Evolutionary conservation across 495 filamentous ascomycete genomes (phyloP), one percentile per base, ranked within the genome.

Genomic region (Talaromyces wortmannii): DNA sequence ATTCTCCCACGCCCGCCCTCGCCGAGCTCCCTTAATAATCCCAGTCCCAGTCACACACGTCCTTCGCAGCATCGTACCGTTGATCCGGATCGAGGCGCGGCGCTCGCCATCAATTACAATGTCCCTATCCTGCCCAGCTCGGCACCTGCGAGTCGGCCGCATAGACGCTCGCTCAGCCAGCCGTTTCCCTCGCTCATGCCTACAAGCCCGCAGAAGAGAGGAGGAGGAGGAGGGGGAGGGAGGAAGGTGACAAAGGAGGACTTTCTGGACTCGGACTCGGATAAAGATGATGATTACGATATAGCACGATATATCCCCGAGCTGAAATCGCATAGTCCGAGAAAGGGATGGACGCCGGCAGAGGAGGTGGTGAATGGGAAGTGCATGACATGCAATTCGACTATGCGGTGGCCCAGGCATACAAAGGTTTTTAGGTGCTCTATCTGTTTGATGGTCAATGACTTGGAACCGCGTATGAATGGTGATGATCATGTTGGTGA

Each of bases 401-500:
- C 83, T 43, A 83, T 96, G 48, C 83, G 85, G 48, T 96, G 91
- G 89, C 91, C 92, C n/a, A 80, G 78, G 56, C 77, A 85, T 54
- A 65, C 92, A 59, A 78, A 80, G 29, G 77, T 86, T 44, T 96
- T 92, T 70, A 79, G 90, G 60, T 97, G 92, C 68, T 87, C 88
- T 32, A 83, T 87, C 48, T 97, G 92, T 68, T 72, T 90, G 61
- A 95, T 88, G 48, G 82, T 97, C 61, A 96, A 94, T 60, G 91
- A 96, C 63, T 64, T 96, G 48, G 79, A 82, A 56, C 82, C 82
- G 11, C 58, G 63, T 17, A 58, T 47, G 29, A 70, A 73, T 18
- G 31, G 57, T 31, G 67, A 63, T 40, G 57, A 65, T 7, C 45
- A 47, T 57, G 33, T 31, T 7, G 42, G 31, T n/a, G 23, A 31